phyloP scores from a whole-genome alignment of 805 yeast genomes.

The Candida glaebosa region DNA sequence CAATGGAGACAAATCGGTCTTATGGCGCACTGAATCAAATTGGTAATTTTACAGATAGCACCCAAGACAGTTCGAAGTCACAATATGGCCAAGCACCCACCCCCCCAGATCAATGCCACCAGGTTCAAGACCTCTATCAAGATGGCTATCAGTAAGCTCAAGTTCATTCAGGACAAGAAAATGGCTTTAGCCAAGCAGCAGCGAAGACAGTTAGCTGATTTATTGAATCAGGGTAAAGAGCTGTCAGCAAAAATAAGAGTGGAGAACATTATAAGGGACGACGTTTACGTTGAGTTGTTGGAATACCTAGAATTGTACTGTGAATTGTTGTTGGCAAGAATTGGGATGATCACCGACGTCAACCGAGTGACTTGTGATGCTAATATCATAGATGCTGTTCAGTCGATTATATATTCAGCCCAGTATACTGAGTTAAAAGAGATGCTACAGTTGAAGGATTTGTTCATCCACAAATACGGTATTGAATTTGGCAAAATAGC shows the following conservation, averaged over 20 bases:
- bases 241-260: slow-evolving; percentile 80
- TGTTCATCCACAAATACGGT: slow-evolving; percentile 62
- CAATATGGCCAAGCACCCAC: slow-evolving; percentile 13
- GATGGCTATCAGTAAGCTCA: slow-evolving; percentile 68
- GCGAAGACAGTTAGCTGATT: slow-evolving; percentile 66
- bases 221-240: slow-evolving; percentile 67
- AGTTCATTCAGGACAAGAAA: slow-evolving; percentile 71
- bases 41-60: background rate
- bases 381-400: slow-evolving; percentile 73
- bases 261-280: slow-evolving; percentile 81
- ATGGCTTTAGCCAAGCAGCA: slow-evolving; percentile 73
- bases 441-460: slow-evolving; percentile 54
- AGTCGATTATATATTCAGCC: slow-evolving; percentile 64
- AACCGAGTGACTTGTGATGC: slow-evolving; percentile 45
- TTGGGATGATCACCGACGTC: slow-evolving; percentile 52
- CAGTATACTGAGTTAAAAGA: slow-evolving; percentile 78
- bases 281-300: slow-evolving; percentile 70
- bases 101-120: slow-evolving; percentile 28
- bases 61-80: too few species aligned
- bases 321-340: slow-evolving; percentile 74
- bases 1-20: too few species aligned
- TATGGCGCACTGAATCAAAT: background rate
- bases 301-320: slow-evolving; percentile 81
- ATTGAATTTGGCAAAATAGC: slow-evolving; percentile 60
- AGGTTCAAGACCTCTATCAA: slow-evolving; percentile 46